phyloP scores from a whole-genome alignment of 192 early-diverging fungal genomes.

The Coemansia reversa region DNA sequence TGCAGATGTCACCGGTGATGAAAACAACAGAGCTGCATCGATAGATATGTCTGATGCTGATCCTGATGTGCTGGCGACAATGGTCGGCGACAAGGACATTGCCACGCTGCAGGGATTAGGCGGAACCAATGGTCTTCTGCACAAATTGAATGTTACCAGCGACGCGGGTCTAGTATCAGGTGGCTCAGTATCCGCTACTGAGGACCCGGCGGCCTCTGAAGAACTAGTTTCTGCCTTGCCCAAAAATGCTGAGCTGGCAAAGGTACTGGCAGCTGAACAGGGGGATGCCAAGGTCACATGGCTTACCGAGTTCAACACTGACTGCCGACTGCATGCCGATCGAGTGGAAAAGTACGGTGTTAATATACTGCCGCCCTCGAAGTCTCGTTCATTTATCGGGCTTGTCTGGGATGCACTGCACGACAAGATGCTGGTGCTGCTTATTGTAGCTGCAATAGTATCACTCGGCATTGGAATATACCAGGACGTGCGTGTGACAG shows the following conservation, averaged over 20 bases:
- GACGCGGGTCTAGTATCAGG: conserved; percentile 29
- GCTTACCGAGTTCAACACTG: conserved; percentile 48
- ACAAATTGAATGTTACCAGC: conserved; percentile 23
- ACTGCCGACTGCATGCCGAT: conserved; percentile 52
- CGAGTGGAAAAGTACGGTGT: conserved; percentile 63
- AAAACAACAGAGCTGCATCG: not conserved
- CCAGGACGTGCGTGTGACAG: conserved; percentile 66
- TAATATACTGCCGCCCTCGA: conserved; percentile 69
- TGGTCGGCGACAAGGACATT: conserved; percentile 47
- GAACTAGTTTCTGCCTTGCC: not conserved
- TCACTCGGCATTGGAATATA: conserved; percentile 80
- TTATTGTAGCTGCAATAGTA: conserved; percentile 73
- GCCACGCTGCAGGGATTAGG: conserved; percentile 34
- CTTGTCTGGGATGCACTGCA: conserved; percentile 82
- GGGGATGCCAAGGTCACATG: conserved; percentile 25
- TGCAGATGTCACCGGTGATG: not conserved
- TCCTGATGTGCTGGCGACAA: conserved; percentile 25
- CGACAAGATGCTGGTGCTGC: conserved; percentile 78
- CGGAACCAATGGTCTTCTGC: conserved; percentile 34
- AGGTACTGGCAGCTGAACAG: conserved; percentile 37
- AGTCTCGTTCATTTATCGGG: conserved; percentile 67
- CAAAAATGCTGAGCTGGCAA: conserved; percentile 27
- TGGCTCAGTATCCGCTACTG: not conserved
- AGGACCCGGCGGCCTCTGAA: not conserved
- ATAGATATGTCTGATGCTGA: conserved; percentile 7